Evolutionary conservation across 257 asterid species (phyloP), one percentile per base, ranked within the genome.

Genomic region (Apocynum venetum): DNA sequence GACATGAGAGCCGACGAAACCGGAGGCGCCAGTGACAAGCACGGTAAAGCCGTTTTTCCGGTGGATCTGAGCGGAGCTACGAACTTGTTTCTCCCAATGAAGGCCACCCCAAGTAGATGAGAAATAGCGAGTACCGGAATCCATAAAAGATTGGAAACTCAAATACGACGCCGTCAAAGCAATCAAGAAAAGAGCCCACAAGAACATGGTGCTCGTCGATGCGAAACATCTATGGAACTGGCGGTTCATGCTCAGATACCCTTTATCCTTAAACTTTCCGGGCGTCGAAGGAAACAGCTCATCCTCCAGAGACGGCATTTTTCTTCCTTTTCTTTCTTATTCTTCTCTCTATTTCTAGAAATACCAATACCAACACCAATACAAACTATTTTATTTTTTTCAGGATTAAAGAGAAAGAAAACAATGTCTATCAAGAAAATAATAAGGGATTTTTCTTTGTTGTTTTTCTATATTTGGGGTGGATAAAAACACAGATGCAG

Each of bases 11-110:
- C 97, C 97, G 1, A 92, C 97, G 68, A 92, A 92, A 1, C 97
- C 97, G 71, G 94, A 96, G 6, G 98, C 97, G 68, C 98, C 98
- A 76, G 98, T 93, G 70, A 93, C 97, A 31, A 93, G 88, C 2
- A 90, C 93, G 73, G 94, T 78, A 13, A 84, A 60, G 0, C 96
- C 97, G 73, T 84, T 83, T 0, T 56, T 20, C 14, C 96, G 91
- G 77, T 59, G 94, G 90, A 89, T 89, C 87, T 88, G 82, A 0
- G 93, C 90, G 6, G 97, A 92, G 25, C 71, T 5, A 8, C 83
- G 79, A 25, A 92, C 85, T 51, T 92, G 88, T 4, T 72, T 83
- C 77, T 90, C 96, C 93, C 92, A 92, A 3, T 86, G 91, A 75
- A 80, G 69, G 25, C 92, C 92, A 44, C 94, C 97, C 91, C 96